A percentile compares a stretch with the other conserved stretches of the same genome.
phyloP scores from a whole-genome alignment of 305 asterid genomes.

The Fraxinus sp. region DNA sequence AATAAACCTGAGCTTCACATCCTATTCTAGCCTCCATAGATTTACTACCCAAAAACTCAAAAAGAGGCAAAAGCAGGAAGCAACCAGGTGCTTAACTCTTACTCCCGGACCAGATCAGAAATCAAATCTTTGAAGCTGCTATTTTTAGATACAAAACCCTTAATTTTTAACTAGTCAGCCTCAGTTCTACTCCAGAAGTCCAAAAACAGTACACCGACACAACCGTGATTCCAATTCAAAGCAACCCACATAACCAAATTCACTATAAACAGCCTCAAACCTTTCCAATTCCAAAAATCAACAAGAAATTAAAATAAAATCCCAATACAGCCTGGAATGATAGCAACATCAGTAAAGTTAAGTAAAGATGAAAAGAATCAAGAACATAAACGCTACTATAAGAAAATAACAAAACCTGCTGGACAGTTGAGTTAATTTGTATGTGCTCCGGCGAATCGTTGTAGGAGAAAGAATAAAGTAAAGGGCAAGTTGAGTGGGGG shows the following conservation, averaged over 20 bases:
- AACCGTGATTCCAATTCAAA: conserved; percentile 33
- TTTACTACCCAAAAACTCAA: not conserved
- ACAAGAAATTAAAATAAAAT: not conserved
- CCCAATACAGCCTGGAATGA: not conserved
- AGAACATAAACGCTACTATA: not conserved
- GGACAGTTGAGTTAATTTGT: not conserved
- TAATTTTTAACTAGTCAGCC: conserved; percentile 32
- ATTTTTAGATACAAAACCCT: conserved; percentile 8
- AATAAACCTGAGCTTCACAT: conserved; percentile 41
- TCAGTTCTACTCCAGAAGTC: conserved; percentile 39
- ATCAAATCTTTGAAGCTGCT: not conserved
- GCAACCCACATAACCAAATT: conserved; percentile 25
- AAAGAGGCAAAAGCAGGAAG: not conserved
- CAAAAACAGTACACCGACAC: conserved; percentile 21
- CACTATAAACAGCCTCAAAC: not conserved
- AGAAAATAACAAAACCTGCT: not conserved
- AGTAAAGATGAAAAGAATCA: not conserved
- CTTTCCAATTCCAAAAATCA: not conserved
- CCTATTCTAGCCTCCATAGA: conserved; percentile 49
- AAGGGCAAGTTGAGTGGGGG: conserved; percentile 36
- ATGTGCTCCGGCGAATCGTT: not conserved
- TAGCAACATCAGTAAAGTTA: not conserved
- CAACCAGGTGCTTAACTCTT: not conserved
- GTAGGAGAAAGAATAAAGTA: conserved; percentile 29
- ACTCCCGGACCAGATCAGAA: conserved; percentile 29